Base-by-base conservation (phyloP, 164 flowering plant genomes). In the Cinnamomum micranthum region DNA sequence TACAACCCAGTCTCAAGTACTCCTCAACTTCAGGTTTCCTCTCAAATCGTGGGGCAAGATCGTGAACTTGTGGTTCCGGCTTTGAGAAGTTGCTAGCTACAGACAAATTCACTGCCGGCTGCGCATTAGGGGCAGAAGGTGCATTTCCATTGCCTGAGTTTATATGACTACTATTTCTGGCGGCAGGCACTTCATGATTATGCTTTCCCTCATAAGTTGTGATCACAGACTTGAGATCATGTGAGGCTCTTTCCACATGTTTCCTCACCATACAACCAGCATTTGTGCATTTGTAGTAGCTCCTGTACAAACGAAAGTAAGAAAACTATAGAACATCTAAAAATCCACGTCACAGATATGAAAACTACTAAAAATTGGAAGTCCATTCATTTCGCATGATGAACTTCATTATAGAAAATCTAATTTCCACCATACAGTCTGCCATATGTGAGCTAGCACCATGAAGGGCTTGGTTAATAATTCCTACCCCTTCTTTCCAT, bases 201-300 rank as follows among this genome's bases (percentile, higher is more conserved):
- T 91, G 98, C 77, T 90, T 93, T 52, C 98, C 98, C 69, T 93
- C 97, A 52, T 93, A 93, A 12, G 97, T 89, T 59, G 91, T 89
- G 25, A 93, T 80, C 24, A 93, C 96, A 51, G 71, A 85, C 78
- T 90, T 93, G 62, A 84, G 74, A 79, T 91, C 78, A 78, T 93
- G 84, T 6, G 98, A 87, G 28, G 96, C 93, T 79, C 97, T 81
- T 75, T 92, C 97, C 3, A 92, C 92, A 74, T 92, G 95, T 79
- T 90, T 89, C 72, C 95, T 84, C 68, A 93, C 98, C 7, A 80
- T 67, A 80, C 97, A 93, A 76, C 95, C 98, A 25, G 94, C 81
- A 76, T 80, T 86, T 3, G 95, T 91, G 88, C 98, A 93, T 80
- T 93, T 93, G 86, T 90, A 93, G 82, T 93, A 93, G 84, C 95